phyloP scores from a whole-genome alignment of 371 early-diverging fungal species.

The Circinella umbellata region DNA sequence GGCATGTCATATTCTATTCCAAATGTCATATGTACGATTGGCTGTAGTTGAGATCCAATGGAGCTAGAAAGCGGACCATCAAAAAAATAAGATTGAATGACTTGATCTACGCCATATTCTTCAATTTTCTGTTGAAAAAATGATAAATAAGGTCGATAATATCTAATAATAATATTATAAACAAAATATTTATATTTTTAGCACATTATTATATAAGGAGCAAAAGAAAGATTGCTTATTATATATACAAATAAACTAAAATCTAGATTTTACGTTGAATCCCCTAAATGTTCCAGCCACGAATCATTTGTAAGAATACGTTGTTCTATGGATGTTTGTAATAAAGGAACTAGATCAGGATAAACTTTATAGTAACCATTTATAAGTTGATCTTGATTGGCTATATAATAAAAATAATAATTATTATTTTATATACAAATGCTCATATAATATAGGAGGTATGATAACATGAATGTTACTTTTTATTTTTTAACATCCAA shows the following conservation, averaged over 20 bases:
- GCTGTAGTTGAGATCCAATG: conserved; percentile 44
- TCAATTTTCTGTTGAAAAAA: conserved; percentile 38
- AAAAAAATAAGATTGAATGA: conserved; percentile 30
- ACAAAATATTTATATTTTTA: too few relatives aligned
- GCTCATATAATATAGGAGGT: too few relatives aligned
- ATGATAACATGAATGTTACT: neutral
- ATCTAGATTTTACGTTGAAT: conserved; percentile 2
- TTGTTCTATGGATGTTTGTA: conserved; percentile 15
- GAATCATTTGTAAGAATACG: conserved; percentile 6
- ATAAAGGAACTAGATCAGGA: conserved; percentile 17
- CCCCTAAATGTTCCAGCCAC: conserved; percentile 8
- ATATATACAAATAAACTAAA: too few relatives aligned
- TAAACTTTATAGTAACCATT: conserved; percentile 14
- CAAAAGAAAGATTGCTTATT: neutral
- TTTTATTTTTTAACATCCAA: neutral
- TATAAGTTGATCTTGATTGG: conserved; percentile 12
- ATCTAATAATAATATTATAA: neutral
- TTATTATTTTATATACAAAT: too few relatives aligned
- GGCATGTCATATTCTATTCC: conserved; percentile 44
- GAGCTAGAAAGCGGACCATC: conserved; percentile 24
- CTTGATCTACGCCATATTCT: conserved; percentile 28
- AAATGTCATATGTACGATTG: conserved; percentile 42
- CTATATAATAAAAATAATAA: conserved; percentile 6
- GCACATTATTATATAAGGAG: too few relatives aligned
- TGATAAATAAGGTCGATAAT: conserved; percentile 32